These are phyloP conservation scores for Barnettozyma vustinii DNA, from an alignment of 805 yeast species.

Conservation along the genomic window DNA sequence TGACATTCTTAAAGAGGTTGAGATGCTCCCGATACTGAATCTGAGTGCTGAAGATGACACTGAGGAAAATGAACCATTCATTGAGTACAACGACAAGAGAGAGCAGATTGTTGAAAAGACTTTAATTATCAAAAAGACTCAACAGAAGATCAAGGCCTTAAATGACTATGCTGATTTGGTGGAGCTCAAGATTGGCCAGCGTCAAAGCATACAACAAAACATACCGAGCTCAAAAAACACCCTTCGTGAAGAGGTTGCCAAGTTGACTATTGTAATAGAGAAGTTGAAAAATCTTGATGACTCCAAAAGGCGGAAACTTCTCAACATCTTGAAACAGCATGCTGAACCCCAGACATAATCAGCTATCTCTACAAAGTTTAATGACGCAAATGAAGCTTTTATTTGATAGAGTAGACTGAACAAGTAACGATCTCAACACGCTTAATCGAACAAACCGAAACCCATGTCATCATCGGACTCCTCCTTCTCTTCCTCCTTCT, in stretches of 20 bases:
- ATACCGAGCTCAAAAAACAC: slow-evolving; percentile 12
- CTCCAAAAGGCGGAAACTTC: slow-evolving; percentile 6
- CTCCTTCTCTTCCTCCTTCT: slow-evolving; percentile 43
- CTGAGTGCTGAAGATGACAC: background rate
- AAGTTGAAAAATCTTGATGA: slow-evolving; percentile 18
- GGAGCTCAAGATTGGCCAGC: slow-evolving; percentile 16
- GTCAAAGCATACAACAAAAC: slow-evolving; percentile 14
- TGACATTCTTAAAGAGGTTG: slow-evolving; percentile 16
- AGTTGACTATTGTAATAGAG: slow-evolving; percentile 14
- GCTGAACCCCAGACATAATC: background rate
- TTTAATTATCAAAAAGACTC: slow-evolving; percentile 4
- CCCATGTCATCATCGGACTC: slow-evolving; percentile 68
- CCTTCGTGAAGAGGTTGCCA: slow-evolving; percentile 16
- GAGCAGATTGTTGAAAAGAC: slow-evolving; percentile 8
- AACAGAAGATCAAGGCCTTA: slow-evolving; percentile 6
- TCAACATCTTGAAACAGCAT: background rate
- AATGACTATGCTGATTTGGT: slow-evolving; percentile 10
- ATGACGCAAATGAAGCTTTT: slow-evolving; percentile 5
- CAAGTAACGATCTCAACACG: slow-evolving; percentile 2
- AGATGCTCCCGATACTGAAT: slow-evolving; percentile 15
- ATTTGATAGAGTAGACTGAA: slow-evolving; percentile 1
- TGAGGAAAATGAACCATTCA: background rate
- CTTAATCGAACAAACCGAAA: slow-evolving; percentile 68
- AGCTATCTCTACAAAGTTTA: background rate
- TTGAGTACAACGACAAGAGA: slow-evolving; percentile 12